Evolutionary conservation across 495 filamentous ascomycete genomes (phyloP).

Genomic region (Annulohypoxylon bovei): DNA sequence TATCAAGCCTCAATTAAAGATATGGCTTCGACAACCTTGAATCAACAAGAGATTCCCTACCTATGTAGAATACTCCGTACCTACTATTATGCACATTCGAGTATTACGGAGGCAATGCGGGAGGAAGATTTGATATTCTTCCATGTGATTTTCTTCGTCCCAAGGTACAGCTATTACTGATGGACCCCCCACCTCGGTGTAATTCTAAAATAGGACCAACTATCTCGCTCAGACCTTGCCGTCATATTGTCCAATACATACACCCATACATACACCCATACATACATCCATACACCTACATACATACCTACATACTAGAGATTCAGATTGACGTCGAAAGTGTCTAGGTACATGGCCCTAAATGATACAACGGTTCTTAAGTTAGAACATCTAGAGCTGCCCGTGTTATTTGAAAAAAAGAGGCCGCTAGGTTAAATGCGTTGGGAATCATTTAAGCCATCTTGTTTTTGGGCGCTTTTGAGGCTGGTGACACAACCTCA

Average conservation of each 20-base stretch:
- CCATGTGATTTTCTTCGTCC: constrained; percentile 13
- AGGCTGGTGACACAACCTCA: constrained; percentile 42
- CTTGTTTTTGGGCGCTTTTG: constrained; percentile 25
- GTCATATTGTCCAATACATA: no score
- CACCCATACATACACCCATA: background rate
- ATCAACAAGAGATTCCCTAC: background rate
- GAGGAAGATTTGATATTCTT: background rate
- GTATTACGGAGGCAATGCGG: background rate
- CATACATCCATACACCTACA: background rate
- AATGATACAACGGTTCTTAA: background rate
- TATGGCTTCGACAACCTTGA: no score
- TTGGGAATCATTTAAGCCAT: constrained; percentile 19
- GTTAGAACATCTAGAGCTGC: constrained; percentile 29
- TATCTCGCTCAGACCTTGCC: constrained; percentile 5
- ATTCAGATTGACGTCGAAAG: background rate
- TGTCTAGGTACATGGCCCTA: background rate
- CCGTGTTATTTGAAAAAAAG: constrained; percentile 11
- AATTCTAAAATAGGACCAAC: constrained; percentile 26
- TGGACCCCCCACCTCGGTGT: constrained; percentile 33
- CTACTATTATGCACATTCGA: background rate
- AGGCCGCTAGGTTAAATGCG: constrained; percentile 36
- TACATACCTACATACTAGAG: no score
- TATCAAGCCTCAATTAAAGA: background rate
- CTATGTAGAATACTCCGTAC: background rate
- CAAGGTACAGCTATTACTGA: background rate